Base-by-base conservation (phyloP, 1,284 basidiomycete species). In the Lignosus rhinocerotis region DNA sequence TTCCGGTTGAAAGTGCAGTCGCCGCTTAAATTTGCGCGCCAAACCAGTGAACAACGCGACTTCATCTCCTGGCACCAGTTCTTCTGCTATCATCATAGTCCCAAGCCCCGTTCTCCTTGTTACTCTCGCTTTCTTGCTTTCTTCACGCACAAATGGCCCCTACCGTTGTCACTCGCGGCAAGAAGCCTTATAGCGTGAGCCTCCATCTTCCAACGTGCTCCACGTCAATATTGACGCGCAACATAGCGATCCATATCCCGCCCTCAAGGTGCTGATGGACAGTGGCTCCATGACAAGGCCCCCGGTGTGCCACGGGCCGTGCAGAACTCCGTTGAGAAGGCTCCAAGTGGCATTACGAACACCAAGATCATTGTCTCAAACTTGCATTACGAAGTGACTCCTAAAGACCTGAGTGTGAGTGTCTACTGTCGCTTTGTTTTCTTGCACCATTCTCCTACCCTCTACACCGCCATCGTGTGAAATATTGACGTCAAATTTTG, bases 321-420 rank as follows among this genome's bases (percentile, higher is more conserved):
- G 55, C 67, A 68, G 55, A 68, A 66, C 51, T 61, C 57, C 51
- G 57, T 64, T 56, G 55, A 65, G 30, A 62, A 68, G 49, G 69
- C 66, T 61, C 61, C 73, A 68, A 71, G 33, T 56, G 61, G 67
- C 52, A 53, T 58, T n/a, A 60, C 76, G 51, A 85, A 83, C 70
- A 83, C 80, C 58, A 87, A 86, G 70, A 85, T 98, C 64, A 75
- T 90, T 65, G 88, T 98, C 65, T 87, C 90, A 63, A 94, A 94
- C 73, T 70, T 98, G 68, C 96, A 98, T 76, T 98, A 97, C 69
- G 95, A 98, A 69, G 87, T 98, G 51, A 92, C 89, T 58, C 82
- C 90, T 69, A 87, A 87, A 77, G 95, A 98, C 76, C 81, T 96
- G 56, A 87, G 84, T 79, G 94, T 96, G 67, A 69, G 91, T 46